phyloP scores from a whole-genome alignment of 2,329 filamentous ascomycete genomes.

The Cytospora piceicola region DNA sequence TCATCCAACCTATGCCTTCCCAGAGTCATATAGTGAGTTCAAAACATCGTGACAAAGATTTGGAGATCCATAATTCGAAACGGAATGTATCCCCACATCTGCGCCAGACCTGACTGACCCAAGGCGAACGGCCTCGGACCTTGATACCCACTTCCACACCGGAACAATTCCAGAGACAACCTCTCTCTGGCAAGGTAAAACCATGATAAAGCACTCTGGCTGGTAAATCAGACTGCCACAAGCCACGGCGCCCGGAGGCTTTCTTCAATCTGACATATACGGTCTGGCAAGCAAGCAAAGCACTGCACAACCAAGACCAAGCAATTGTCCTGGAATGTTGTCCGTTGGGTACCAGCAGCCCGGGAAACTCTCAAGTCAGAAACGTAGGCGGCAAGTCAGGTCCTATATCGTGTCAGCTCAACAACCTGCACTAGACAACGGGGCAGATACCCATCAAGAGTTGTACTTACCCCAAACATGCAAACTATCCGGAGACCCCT shows the following conservation, averaged over 20 bases:
- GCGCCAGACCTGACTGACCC: no score
- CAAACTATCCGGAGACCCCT: conserved; percentile 47
- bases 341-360: background rate
- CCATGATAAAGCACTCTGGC: background rate
- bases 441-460: background rate
- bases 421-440: no score
- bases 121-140: no score
- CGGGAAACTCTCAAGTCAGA: conserved; percentile 28
- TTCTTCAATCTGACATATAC: background rate
- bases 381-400: conserved; percentile 38
- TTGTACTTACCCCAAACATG: conserved; percentile 49
- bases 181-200: background rate
- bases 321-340: background rate
- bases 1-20: no score
- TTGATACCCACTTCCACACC: no score
- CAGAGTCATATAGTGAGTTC: no score
- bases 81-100: no score
- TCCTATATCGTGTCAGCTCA: conserved; percentile 27
- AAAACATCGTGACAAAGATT: no score
- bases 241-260: background rate
- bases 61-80: no score
- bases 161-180: no score
- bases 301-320: background rate
- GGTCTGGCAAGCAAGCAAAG: background rate
- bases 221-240: background rate